A percentile compares a stretch with the other conserved stretches of the same genome.
Conservation (phyloP, 306 rosid species). For the Ormosia semicastrata region DNA sequence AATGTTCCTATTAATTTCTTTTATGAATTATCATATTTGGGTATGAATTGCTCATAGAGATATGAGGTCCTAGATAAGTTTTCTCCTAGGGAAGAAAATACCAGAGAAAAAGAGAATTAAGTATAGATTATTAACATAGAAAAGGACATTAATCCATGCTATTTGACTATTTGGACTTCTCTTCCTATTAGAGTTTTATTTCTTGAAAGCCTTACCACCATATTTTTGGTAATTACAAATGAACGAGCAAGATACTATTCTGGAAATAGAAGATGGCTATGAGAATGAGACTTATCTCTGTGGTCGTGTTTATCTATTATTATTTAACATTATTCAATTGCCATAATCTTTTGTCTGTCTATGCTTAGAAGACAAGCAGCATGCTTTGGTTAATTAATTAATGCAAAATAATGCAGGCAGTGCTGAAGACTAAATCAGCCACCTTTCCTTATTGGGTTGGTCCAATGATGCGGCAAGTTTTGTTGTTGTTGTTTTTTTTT, state of each 20-base stretch:
- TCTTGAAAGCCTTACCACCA: neutral
- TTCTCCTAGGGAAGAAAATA: neutral
- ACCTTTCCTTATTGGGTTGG: conserved; percentile 46
- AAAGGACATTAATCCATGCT: conserved; percentile 14
- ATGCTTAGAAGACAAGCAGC: conserved; percentile 60
- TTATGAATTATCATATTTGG: conserved; percentile 12
- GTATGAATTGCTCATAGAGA: neutral
- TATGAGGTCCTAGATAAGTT: conserved; percentile 20
- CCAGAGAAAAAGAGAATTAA: neutral
- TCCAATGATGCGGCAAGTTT: conserved; percentile 37
- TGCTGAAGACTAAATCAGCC: conserved; percentile 24
- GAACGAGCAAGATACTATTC: conserved; percentile 9
- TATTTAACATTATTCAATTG: neutral
- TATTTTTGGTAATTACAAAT: neutral
- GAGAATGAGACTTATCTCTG: conserved; percentile 19
- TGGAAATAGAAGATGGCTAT: conserved; percentile 15
- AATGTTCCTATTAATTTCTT: neutral
- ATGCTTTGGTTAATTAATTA: conserved; percentile 30
- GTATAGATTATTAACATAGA: conserved; percentile 15
- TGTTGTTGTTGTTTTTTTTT: conserved; percentile 1
- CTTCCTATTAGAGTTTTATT: neutral
- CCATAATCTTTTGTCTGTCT: conserved; percentile 10
- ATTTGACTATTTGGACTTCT: conserved; percentile 6
- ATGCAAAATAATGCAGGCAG: conserved; percentile 19
- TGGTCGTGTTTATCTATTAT: conserved; percentile 13